A percentile compares a stretch with the other conserved stretches of the same genome.
These are phyloP conservation scores for Dioscorea cayenensis DNA, from an alignment of 116 monocot genomes.

Conservation along the genomic window DNA sequence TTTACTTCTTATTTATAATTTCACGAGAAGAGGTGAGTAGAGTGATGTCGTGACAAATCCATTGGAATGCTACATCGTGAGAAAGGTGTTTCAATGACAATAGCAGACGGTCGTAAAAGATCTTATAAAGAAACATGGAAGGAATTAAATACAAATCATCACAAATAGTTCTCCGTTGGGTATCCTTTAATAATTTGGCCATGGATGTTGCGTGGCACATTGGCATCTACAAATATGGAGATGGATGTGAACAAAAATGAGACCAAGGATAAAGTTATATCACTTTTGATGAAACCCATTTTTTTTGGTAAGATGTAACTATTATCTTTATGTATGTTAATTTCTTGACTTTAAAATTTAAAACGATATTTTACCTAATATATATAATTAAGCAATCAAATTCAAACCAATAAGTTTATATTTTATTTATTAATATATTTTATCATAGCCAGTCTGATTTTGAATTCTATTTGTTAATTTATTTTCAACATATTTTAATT, in stretches of 20 bases:
- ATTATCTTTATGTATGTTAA: no score
- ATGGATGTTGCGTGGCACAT: slow-evolving; percentile 11
- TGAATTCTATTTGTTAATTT: no score
- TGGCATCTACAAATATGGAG: slow-evolving; percentile 24
- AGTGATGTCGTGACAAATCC: slow-evolving; percentile 23
- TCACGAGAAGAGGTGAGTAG: slow-evolving; percentile 21
- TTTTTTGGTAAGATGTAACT: neutral
- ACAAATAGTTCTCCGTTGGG: neutral
- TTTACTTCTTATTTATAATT: neutral
- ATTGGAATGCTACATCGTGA: slow-evolving; percentile 30
- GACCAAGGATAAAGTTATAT: slow-evolving; percentile 11
- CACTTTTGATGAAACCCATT: slow-evolving; percentile 26
- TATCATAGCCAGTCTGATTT: no score
- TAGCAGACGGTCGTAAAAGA: no score
- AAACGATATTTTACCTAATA: no score
- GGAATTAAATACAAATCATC: slow-evolving; percentile 6
- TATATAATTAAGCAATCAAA: no score
- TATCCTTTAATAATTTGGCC: slow-evolving; percentile 6
- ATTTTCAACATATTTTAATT: no score
- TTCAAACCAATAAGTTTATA: no score
- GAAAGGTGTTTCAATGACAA: no score
- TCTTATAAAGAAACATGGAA: no score
- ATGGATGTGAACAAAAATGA: slow-evolving; percentile 29
- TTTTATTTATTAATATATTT: no score
- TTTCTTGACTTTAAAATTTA: no score